These are phyloP conservation scores for Dichomitus squalens DNA, from an alignment of 1,284 basidiomycete species.

Conservation along the genomic window DNA sequence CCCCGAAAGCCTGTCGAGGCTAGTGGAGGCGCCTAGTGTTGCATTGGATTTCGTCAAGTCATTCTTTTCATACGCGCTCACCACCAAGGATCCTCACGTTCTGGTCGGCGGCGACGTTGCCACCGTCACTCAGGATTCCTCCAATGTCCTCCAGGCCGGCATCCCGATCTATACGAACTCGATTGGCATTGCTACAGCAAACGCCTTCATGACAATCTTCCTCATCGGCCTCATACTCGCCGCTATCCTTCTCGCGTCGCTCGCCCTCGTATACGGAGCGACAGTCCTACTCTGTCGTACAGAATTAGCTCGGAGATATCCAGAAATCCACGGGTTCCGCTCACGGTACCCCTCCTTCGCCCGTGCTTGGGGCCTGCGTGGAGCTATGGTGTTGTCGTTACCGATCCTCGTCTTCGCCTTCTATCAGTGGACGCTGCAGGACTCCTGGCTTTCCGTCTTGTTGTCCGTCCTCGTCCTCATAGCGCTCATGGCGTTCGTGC, in stretches of 20 bases:
- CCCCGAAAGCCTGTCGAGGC: not conserved
- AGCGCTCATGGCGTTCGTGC: constrained; percentile 48
- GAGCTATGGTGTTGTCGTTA: constrained; percentile 60
- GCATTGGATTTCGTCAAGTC: constrained; percentile 24
- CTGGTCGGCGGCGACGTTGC: constrained; percentile 48
- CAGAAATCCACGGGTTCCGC: constrained; percentile 35
- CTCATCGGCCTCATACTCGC: constrained; percentile 67
- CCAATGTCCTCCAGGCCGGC: constrained; percentile 74
- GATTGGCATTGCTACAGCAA: constrained; percentile 73
- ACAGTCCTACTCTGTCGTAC: constrained; percentile 39
- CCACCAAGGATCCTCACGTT: constrained; percentile 6
- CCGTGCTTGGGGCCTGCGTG: constrained; percentile 59
- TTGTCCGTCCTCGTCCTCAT: constrained; percentile 71
- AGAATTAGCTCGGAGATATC: constrained; percentile 26
- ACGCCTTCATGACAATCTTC: constrained; percentile 86
- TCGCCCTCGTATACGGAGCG: constrained; percentile 54
- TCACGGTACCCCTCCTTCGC: constrained; percentile 50
- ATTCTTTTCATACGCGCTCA: constrained; percentile 2
- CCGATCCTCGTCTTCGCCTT: constrained; percentile 80
- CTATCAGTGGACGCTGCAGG: constrained; percentile 87
- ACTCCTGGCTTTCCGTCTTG: constrained; percentile 79
- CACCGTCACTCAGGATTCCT: constrained; percentile 64
- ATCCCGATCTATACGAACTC: constrained; percentile 82
- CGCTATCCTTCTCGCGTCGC: constrained; percentile 53
- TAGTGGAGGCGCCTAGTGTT: not conserved